A percentile compares a stretch with the other conserved stretches of the same genome.
Evolutionary conservation across 495 filamentous ascomycete genomes (phyloP).

Genomic region (Schizothecium vesticola): DNA sequence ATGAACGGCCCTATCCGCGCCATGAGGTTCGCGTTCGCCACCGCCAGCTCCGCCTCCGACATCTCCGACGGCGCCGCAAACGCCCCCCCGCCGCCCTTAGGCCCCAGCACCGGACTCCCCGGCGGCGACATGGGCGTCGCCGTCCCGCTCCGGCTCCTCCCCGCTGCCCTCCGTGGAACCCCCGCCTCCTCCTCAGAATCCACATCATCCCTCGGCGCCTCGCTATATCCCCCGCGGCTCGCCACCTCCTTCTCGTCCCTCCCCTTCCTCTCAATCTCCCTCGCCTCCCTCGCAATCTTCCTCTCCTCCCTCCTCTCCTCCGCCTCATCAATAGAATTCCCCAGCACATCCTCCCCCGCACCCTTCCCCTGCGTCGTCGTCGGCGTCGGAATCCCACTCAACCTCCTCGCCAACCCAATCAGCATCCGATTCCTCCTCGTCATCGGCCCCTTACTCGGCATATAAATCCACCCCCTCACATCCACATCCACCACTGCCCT

Average conservation of each 20-base stretch:
- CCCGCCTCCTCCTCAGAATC: constrained; percentile 24
- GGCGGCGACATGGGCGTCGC: constrained; percentile 24
- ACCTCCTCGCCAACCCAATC: constrained; percentile 71
- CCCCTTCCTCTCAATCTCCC: constrained; percentile 64
- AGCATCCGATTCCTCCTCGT: constrained; percentile 79
- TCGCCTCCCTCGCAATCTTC: constrained; percentile 63
- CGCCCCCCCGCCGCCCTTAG: constrained; percentile 20
- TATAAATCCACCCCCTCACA: constrained; percentile 89
- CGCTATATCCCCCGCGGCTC: constrained; percentile 54
- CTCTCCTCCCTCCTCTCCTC: constrained; percentile 50
- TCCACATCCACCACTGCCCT: constrained; percentile 87
- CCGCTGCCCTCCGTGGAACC: not conserved
- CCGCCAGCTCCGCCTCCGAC: constrained; percentile 60
- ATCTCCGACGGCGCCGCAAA: constrained; percentile 55
- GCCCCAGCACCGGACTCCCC: constrained; percentile 29
- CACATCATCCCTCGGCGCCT: constrained; percentile 32
- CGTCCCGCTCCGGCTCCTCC: constrained; percentile 11
- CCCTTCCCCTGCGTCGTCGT: constrained; percentile 25
- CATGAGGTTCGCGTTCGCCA: constrained; percentile 83
- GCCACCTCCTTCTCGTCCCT: constrained; percentile 65
- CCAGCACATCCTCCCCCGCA: not conserved
- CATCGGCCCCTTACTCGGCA: constrained; percentile 80
- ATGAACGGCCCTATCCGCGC: constrained; percentile 83
- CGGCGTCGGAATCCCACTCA: constrained; percentile 80
- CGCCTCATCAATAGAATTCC: constrained; percentile 30